Evolutionary conservation across 352 stramenopile species (phyloP).

Genomic region (Halophytophthora polymorphica): DNA sequence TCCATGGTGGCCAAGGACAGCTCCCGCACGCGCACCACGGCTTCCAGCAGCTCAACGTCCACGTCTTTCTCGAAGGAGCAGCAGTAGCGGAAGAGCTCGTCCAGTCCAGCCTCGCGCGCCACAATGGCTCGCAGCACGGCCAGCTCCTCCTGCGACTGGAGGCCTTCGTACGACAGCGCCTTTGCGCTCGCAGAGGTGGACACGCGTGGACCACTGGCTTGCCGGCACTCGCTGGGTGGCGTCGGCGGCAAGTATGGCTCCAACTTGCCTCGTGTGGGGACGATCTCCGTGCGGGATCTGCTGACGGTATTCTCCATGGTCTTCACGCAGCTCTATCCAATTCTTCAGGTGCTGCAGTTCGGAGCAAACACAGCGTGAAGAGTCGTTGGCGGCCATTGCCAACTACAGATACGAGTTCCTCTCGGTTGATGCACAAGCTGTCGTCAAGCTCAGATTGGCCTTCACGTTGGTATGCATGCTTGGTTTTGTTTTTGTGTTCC

Average conservation of each 20-base stretch:
- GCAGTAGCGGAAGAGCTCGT: conserved; percentile 46
- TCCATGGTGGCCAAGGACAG: conserved; percentile 54
- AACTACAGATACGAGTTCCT: too few species aligned
- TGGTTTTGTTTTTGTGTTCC: too few species aligned
- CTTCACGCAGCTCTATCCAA: too few species aligned
- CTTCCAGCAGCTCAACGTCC: conserved; percentile 42
- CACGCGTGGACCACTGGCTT: conserved; percentile 2
- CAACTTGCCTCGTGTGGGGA: too few species aligned
- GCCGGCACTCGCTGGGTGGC: conserved; percentile 1
- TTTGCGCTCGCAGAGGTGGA: conserved; percentile 17
- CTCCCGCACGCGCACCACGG: conserved; percentile 42
- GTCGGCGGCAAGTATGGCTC: conserved; percentile 13
- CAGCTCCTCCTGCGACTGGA: conserved; percentile 63
- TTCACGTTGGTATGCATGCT: too few species aligned
- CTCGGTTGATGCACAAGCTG: too few species aligned
- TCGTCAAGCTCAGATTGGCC: too few species aligned
- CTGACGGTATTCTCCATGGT: too few species aligned
- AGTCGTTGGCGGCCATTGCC: too few species aligned
- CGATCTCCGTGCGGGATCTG: too few species aligned
- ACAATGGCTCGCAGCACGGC: conserved; percentile 62
- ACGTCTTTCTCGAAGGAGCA: conserved; percentile 47
- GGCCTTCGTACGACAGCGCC: conserved; percentile 50
- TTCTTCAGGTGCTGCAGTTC: too few species aligned
- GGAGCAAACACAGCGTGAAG: too few species aligned
- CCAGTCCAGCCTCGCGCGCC: conserved; percentile 49